Conservation (phyloP, 148 eudicot species). For the Nepenthes gracilis region DNA sequence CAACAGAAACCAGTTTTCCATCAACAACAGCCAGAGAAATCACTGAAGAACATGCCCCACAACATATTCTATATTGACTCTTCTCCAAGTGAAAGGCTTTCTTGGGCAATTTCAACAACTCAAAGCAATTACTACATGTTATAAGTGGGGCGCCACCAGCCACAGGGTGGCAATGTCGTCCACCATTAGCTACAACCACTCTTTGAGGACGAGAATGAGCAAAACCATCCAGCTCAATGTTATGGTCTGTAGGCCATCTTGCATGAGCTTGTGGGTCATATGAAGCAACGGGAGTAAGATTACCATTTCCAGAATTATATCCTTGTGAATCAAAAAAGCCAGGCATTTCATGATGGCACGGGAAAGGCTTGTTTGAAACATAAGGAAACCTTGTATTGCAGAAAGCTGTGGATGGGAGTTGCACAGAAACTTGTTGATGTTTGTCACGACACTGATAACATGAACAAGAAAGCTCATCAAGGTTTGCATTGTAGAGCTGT, state of each 20-base stretch:
- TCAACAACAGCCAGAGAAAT: conserved; percentile 36
- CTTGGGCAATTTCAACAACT: conserved; percentile 66
- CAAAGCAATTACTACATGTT: conserved; percentile 70
- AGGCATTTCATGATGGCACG: conserved; percentile 23
- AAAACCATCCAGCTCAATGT: conserved; percentile 30
- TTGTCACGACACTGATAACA: conserved; percentile 56
- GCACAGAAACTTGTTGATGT: conserved; percentile 27
- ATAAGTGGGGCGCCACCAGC: conserved; percentile 87
- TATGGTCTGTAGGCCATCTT: conserved; percentile 43
- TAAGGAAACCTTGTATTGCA: conserved; percentile 32
- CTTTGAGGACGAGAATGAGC: conserved; percentile 37
- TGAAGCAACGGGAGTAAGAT: conserved; percentile 21
- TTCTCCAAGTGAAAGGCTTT: conserved; percentile 21
- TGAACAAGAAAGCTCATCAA: conserved; percentile 52
- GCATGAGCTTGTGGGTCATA: conserved; percentile 28
- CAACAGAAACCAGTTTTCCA: conserved; percentile 49
- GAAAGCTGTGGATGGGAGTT: conserved; percentile 25
- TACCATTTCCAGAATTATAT: conserved; percentile 19
- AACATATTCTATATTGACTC: conserved; percentile 48
- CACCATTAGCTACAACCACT: conserved; percentile 25
- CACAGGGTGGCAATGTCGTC: conserved; percentile 40
- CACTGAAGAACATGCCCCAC: conserved; percentile 70
- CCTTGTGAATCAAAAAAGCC: conserved; percentile 27
- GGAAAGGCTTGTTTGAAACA: conserved; percentile 24
- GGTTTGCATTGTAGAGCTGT: conserved; percentile 26